These are phyloP conservation scores for Yamadazyma sp. DNA, from an alignment of 1,139 yeast species.

Conservation along the genomic window DNA sequence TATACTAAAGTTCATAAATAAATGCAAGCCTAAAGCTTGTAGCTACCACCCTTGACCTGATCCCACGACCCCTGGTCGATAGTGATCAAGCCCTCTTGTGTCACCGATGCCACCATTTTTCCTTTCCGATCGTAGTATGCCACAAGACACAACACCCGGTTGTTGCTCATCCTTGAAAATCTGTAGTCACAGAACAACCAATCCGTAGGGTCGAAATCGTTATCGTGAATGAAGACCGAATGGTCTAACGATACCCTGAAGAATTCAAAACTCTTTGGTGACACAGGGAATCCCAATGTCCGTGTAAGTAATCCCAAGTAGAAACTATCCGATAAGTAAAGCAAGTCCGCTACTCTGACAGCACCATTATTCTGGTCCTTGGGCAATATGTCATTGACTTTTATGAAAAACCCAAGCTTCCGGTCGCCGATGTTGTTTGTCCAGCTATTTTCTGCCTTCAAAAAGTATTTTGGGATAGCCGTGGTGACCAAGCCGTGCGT, in stretches of 20 bases:
- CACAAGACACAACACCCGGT: conserved; percentile 38
- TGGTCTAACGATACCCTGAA: conserved; percentile 47
- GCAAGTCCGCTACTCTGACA: conserved; percentile 23
- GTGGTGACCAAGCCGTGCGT: conserved; percentile 29
- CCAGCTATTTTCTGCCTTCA: conserved; percentile 15
- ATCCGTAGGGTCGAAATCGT: conserved; percentile 51
- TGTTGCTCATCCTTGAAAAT: conserved; percentile 37
- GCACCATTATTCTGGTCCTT: conserved; percentile 8
- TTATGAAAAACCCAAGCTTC: conserved; percentile 31
- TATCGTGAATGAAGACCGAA: conserved; percentile 51
- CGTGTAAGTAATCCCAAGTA: conserved; percentile 29
- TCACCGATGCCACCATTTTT: conserved; percentile 34
- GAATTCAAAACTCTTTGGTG: conserved; percentile 22
- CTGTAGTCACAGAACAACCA: conserved; percentile 49
- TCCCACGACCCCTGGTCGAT: conserved; percentile 19
- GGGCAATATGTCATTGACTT: conserved; percentile 25
- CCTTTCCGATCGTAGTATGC: conserved; percentile 32
- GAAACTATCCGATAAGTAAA: conserved; percentile 33
- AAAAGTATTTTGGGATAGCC: conserved; percentile 26
- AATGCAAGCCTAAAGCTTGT: conserved; percentile 11
- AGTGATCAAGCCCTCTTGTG: conserved; percentile 39
- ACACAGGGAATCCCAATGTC: conserved; percentile 23
- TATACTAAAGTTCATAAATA: background rate
- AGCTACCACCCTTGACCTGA: conserved; percentile 11
- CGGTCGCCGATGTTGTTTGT: conserved; percentile 26